Evolutionary conservation across 306 rosid species (phyloP).

Genomic region (Luffa aegyptiaca): DNA sequence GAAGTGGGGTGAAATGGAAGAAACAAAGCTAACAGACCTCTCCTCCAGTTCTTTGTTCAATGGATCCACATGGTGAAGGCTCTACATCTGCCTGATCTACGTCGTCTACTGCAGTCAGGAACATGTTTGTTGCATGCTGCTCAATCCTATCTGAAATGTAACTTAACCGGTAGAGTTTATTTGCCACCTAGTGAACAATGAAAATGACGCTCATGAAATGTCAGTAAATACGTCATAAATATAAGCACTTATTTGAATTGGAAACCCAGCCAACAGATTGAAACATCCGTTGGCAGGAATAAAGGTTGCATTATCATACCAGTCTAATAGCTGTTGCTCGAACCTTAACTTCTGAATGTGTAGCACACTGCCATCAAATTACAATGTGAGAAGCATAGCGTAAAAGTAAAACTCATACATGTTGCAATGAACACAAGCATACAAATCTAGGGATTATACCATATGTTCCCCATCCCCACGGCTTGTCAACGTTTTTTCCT

Average conservation of each 20-base stretch:
- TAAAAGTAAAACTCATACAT: neutral
- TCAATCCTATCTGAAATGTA: slow-evolving; percentile 70
- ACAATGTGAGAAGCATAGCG: neutral
- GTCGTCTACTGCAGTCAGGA: slow-evolving; percentile 57
- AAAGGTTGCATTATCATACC: slow-evolving; percentile 37
- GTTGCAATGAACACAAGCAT: neutral
- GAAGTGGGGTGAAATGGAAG: neutral
- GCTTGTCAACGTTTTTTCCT: neutral
- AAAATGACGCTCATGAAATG: slow-evolving; percentile 4
- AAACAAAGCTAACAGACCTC: slow-evolving; percentile 26
- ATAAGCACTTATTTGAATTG: neutral
- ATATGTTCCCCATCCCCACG: neutral
- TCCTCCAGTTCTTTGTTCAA: slow-evolving; percentile 39
- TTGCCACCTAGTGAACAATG: slow-evolving; percentile 59
- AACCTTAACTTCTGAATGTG: slow-evolving; percentile 86
- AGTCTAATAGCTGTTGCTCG: slow-evolving; percentile 95
- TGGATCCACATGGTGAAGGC: slow-evolving; percentile 37
- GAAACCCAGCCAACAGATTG: slow-evolving; percentile 9
- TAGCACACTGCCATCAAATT: slow-evolving; percentile 66
- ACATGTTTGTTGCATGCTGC: slow-evolving; percentile 66
- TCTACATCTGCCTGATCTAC: slow-evolving; percentile 30
- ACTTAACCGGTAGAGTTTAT: slow-evolving; percentile 83
- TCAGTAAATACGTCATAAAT: neutral
- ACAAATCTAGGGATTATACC: neutral
- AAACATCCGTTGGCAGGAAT: neutral